phyloP scores from a whole-genome alignment of 1,284 basidiomycete genomes.

The Moesziomyces sp. region DNA sequence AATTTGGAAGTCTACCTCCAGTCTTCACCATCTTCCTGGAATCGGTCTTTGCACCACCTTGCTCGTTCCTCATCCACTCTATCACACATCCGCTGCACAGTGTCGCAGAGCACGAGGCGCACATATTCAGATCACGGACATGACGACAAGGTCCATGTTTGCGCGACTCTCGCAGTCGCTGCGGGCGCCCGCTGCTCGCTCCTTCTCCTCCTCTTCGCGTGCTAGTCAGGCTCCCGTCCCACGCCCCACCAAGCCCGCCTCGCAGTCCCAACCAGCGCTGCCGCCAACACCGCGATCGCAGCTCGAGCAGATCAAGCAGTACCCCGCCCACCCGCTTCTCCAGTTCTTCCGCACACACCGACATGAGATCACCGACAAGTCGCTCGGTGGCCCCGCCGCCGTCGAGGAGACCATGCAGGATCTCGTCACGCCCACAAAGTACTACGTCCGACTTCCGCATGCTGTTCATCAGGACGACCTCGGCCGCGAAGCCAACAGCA shows the following conservation, averaged over 20 bases:
- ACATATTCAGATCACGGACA: constrained; percentile 8
- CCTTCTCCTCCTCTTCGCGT: constrained; percentile 33
- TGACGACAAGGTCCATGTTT: constrained; percentile 21
- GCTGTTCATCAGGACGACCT: constrained; percentile 48
- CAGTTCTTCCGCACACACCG: constrained; percentile 57
- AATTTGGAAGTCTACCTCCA: too few species aligned
- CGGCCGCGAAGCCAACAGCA: constrained; percentile 34
- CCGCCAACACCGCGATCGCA: constrained; percentile 25
- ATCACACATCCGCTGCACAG: too few species aligned
- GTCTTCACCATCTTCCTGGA: too few species aligned
- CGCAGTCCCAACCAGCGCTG: constrained; percentile 31
- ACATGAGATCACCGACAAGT: constrained; percentile 31
- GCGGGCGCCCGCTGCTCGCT: constrained; percentile 21
- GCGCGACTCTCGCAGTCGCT: constrained; percentile 26
- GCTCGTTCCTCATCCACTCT: too few species aligned
- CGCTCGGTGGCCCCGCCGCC: constrained; percentile 27
- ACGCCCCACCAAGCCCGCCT: constrained; percentile 37
- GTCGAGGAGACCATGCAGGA: constrained; percentile 32
- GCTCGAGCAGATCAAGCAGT: constrained; percentile 46
- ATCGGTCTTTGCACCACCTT: too few species aligned
- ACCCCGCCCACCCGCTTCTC: constrained; percentile 62
- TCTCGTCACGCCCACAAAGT: constrained; percentile 12
- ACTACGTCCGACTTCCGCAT: constrained; percentile 42
- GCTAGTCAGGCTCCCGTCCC: constrained; percentile 34
- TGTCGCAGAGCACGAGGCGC: too few species aligned